phyloP scores from a whole-genome alignment of 2,329 filamentous ascomycete genomes.

The Sporothrix brasiliensis region DNA sequence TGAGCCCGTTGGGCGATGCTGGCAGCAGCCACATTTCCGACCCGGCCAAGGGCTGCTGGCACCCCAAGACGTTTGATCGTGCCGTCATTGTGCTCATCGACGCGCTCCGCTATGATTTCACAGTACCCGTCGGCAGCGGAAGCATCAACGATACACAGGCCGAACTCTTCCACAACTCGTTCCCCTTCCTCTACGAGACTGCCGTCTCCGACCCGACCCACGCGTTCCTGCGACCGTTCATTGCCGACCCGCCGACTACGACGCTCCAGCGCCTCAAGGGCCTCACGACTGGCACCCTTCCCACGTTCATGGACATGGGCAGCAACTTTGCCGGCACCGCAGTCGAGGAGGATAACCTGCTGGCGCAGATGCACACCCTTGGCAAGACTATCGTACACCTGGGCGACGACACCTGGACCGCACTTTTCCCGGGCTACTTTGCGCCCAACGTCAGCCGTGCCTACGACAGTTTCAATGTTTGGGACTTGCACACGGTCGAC shows the following conservation, averaged over 20 bases:
- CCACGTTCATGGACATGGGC: constrained; percentile 90
- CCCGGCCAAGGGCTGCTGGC: constrained; percentile 80
- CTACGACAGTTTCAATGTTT: constrained; percentile 98
- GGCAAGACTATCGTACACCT: constrained; percentile 81
- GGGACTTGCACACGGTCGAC: constrained; percentile 95
- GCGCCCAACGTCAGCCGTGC: constrained; percentile 80
- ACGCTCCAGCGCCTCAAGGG: constrained; percentile 93
- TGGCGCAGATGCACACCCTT: constrained; percentile 67
- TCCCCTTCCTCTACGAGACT: constrained; percentile 84
- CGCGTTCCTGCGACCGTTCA: constrained; percentile 90
- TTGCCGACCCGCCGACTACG: constrained; percentile 92
- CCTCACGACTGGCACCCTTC: constrained; percentile 89
- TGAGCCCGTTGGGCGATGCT: constrained; percentile 64
- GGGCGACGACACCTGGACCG: constrained; percentile 97
- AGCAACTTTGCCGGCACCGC: constrained; percentile 94
- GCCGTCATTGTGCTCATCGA: constrained; percentile 90
- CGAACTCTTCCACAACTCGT: constrained; percentile 75
- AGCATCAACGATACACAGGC: constrained; percentile 35
- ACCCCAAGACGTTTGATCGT: constrained; percentile 89
- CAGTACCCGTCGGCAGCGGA: constrained; percentile 70
- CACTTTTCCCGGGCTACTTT: constrained; percentile 92
- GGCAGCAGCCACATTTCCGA: constrained; percentile 45
- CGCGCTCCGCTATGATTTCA: constrained; percentile 95
- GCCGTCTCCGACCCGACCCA: constrained; percentile 73
- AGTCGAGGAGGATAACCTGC: constrained; percentile 86